These are phyloP conservation scores for Ulmus americana DNA, from an alignment of 331 rosid genomes.

Conservation along the genomic window DNA sequence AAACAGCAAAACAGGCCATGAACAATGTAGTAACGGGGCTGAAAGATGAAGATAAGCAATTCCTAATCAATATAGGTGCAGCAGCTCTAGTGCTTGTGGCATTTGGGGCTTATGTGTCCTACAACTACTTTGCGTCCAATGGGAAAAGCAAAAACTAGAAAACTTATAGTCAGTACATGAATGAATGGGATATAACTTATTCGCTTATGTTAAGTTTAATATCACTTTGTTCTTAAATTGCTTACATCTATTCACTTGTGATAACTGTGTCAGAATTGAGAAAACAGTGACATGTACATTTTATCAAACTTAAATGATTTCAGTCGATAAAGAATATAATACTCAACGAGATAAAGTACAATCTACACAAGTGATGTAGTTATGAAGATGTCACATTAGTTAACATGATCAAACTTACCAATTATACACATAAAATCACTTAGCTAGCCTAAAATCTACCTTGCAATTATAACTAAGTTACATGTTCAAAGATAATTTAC, in stretches of 20 bases:
- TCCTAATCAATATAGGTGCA: constrained; percentile 40
- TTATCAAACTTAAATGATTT: too few relatives aligned
- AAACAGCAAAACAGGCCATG: constrained; percentile 17
- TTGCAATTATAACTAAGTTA: too few relatives aligned
- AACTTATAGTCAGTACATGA: not conserved
- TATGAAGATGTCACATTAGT: too few relatives aligned
- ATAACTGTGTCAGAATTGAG: not conserved
- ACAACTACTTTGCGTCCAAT: constrained; percentile 23
- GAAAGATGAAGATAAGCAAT: constrained; percentile 39
- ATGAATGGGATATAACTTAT: not conserved
- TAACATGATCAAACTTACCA: too few relatives aligned
- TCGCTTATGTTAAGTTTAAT: too few relatives aligned
- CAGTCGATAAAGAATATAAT: too few relatives aligned
- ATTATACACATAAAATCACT: too few relatives aligned
- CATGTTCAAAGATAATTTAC: too few relatives aligned
- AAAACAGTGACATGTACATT: too few relatives aligned
- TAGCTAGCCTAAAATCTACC: too few relatives aligned
- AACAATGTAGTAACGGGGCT: constrained; percentile 23
- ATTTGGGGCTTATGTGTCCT: constrained; percentile 46
- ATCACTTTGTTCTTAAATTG: not conserved
- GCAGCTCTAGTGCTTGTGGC: constrained; percentile 41
- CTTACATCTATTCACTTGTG: not conserved
- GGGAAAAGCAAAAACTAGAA: constrained; percentile 23
- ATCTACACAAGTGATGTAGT: too few relatives aligned
- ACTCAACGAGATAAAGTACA: too few relatives aligned